Evolutionary conservation across 345 rosid genomes (phyloP).

Genomic region (Lepidium africanum): DNA sequence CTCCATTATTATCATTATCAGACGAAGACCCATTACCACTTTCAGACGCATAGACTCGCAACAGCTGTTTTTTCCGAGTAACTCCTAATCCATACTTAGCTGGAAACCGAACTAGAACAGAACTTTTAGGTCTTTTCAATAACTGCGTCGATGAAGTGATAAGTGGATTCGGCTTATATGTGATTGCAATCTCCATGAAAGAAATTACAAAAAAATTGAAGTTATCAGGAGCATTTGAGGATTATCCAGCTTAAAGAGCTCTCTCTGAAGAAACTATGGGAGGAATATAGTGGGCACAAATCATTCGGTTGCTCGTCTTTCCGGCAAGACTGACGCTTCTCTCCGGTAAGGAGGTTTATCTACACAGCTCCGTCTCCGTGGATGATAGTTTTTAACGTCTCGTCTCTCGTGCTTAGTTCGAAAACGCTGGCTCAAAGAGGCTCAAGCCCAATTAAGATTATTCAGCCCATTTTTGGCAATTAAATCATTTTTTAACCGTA

Average conservation of each 20-base stretch:
- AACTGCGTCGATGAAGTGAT: conserved; percentile 23
- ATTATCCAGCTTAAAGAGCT: background rate
- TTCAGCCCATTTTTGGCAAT: background rate
- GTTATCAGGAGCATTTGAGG: background rate
- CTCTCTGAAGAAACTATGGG: background rate
- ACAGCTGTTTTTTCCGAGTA: conserved; percentile 25
- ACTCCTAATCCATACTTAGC: conserved; percentile 24
- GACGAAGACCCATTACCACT: conserved; percentile 34
- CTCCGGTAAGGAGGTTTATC: conserved; percentile 27
- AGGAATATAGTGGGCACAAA: background rate
- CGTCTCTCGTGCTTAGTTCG: background rate
- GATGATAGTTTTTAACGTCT: background rate
- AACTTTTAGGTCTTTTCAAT: conserved; percentile 7
- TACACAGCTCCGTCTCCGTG: background rate
- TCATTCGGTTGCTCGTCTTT: background rate
- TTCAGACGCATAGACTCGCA: conserved; percentile 45
- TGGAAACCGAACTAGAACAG: conserved; percentile 21
- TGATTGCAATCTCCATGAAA: conserved; percentile 35
- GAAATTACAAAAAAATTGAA: background rate
- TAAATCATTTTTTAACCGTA: background rate
- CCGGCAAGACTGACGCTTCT: conserved; percentile 13
- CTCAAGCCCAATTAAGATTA: background rate
- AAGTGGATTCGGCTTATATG: conserved; percentile 36
- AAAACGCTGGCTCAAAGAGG: background rate
- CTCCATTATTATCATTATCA: conserved; percentile 20